Conservation (phyloP, 495 filamentous ascomycete genomes). For the Lindgomyces ingoldianus region DNA sequence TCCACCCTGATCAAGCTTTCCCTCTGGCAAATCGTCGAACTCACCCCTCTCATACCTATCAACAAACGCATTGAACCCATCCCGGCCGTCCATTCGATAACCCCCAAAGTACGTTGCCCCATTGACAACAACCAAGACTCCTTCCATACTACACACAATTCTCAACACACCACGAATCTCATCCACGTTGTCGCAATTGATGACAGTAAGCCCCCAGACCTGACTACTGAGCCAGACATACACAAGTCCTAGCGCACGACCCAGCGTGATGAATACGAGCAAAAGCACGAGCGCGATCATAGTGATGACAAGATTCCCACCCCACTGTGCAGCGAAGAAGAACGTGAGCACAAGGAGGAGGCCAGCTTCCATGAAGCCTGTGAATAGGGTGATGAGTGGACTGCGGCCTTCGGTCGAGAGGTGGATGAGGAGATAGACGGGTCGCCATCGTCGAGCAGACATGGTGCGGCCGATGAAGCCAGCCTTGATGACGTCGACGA, state of each 20-base stretch:
- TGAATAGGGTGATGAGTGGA: constrained; percentile 28
- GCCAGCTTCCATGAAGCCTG: constrained; percentile 29
- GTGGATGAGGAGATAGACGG: constrained; percentile 30
- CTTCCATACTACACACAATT: constrained; percentile 32
- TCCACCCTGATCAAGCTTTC: too few relatives aligned
- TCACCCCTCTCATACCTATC: neutral
- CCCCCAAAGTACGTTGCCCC: constrained; percentile 19
- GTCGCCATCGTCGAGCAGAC: constrained; percentile 30
- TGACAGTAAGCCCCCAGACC: neutral
- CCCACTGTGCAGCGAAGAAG: constrained; percentile 38
- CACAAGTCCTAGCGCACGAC: constrained; percentile 25
- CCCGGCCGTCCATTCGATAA: neutral
- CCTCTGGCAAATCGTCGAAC: too few relatives aligned
- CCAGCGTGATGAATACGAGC: constrained; percentile 30
- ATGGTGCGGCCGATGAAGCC: constrained; percentile 8
- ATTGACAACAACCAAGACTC: constrained; percentile 23
- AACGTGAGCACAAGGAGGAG: constrained; percentile 35
- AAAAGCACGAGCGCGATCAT: constrained; percentile 22
- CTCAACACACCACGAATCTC: constrained; percentile 24
- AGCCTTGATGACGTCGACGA: constrained; percentile 1
- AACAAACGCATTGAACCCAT: neutral
- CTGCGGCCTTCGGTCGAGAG: constrained; percentile 26
- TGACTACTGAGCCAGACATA: constrained; percentile 17
- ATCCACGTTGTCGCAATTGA: constrained; percentile 11
- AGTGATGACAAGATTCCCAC: constrained; percentile 33